Evolutionary conservation across 2,329 filamentous ascomycete species (phyloP).

Genomic region (Clonostachys byssicola): DNA sequence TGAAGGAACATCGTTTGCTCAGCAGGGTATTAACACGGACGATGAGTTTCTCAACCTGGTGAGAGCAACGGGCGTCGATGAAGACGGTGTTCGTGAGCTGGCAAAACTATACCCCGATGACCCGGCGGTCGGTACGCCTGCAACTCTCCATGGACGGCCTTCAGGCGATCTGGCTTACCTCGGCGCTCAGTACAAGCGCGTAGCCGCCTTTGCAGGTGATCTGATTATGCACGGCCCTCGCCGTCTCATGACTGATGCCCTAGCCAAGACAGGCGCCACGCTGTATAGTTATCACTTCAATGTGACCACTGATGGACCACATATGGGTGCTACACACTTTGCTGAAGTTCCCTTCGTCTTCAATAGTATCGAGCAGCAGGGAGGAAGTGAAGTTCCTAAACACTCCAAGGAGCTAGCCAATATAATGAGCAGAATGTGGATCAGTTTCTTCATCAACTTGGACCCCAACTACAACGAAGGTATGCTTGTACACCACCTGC

Average conservation of each 20-base stretch:
- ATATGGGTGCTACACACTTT: slow-evolving; percentile 12
- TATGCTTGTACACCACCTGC: too few species aligned
- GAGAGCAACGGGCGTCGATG: slow-evolving; percentile 9
- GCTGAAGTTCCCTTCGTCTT: slow-evolving; percentile 33
- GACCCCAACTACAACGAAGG: slow-evolving; percentile 32
- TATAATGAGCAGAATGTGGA: slow-evolving; percentile 42
- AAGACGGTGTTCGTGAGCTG: slow-evolving; percentile 22
- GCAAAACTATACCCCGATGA: slow-evolving; percentile 41
- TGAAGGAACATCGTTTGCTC: slow-evolving; percentile 51
- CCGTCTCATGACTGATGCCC: slow-evolving; percentile 44
- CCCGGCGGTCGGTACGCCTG: slow-evolving; percentile 38
- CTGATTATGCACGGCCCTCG: slow-evolving; percentile 47
- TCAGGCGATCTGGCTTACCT: slow-evolving; percentile 10
- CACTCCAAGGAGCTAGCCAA: slow-evolving; percentile 32
- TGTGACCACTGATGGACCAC: slow-evolving; percentile 15
- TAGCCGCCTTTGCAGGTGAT: slow-evolving; percentile 48
- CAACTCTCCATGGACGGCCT: slow-evolving; percentile 23
- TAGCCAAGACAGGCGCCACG: slow-evolving; percentile 38
- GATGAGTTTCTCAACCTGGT: slow-evolving; percentile 40
- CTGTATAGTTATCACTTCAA: slow-evolving; percentile 48
- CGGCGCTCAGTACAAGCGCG: slow-evolving; percentile 44
- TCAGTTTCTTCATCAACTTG: slow-evolving; percentile 37
- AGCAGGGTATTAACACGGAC: slow-evolving; percentile 45
- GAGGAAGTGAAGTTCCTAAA: slow-evolving; percentile 26
- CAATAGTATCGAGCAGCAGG: slow-evolving; percentile 38